Evolutionary conservation across 2,329 filamentous ascomycete species (phyloP).

Genomic region (Microcyclosporella mali): DNA sequence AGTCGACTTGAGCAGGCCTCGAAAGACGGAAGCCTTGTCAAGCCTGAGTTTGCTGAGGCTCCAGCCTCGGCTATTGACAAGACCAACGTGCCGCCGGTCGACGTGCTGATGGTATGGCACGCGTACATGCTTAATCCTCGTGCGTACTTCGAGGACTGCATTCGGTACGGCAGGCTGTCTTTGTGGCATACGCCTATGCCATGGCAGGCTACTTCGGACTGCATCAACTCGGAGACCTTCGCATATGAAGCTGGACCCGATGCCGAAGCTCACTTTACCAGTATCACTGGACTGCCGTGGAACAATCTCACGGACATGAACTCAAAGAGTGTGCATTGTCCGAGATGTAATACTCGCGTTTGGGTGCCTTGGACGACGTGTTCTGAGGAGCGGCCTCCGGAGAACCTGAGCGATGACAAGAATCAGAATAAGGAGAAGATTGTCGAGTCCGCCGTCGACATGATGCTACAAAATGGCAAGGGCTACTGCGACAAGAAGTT

Average conservation of each 20-base stretch:
- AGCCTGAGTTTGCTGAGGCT: slow-evolving; percentile 4
- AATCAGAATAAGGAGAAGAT: no score
- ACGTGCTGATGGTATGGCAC: slow-evolving; percentile 76
- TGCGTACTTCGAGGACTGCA: slow-evolving; percentile 66
- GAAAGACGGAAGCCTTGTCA: slow-evolving; percentile 13
- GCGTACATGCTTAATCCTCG: slow-evolving; percentile 71
- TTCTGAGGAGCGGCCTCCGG: slow-evolving; percentile 27
- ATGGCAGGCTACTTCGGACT: slow-evolving; percentile 54
- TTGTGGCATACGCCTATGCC: slow-evolving; percentile 61
- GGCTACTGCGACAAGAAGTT: slow-evolving; percentile 60
- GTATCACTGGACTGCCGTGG: slow-evolving; percentile 50
- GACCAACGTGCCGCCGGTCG: slow-evolving; percentile 36
- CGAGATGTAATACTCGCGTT: slow-evolving; percentile 43
- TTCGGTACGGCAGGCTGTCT: slow-evolving; percentile 51
- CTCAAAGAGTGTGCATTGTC: slow-evolving; percentile 50
- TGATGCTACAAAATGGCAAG: slow-evolving; percentile 35
- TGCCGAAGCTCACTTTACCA: slow-evolving; percentile 45
- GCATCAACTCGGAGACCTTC: slow-evolving; percentile 54
- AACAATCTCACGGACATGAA: slow-evolving; percentile 50
- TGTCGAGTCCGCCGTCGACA: slow-evolving; percentile 32
- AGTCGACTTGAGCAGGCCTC: slow-evolving; percentile 9
- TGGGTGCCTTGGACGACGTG: slow-evolving; percentile 55
- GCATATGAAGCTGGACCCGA: slow-evolving; percentile 47
- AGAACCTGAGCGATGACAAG: slow-evolving; percentile 2
- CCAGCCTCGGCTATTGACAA: slow-evolving; percentile 5